Evolutionary conservation across 495 filamentous ascomycete genomes (phyloP), one percentile per base, ranked within the genome.

Genomic region (Aeminium ludgeri): DNA sequence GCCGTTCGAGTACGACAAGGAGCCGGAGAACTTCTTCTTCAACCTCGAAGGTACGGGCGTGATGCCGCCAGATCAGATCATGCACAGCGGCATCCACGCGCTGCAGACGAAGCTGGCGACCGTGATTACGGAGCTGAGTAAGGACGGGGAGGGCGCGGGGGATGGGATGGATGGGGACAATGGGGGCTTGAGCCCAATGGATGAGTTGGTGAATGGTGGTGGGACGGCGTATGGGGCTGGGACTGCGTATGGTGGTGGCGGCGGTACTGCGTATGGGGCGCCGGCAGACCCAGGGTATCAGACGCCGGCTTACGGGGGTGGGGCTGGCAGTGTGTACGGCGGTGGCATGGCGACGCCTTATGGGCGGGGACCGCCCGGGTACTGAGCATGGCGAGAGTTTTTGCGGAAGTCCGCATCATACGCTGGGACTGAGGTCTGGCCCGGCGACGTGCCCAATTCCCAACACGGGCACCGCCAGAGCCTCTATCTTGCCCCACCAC

Each of bases 41-140:
- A 83, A 95, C 46, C 79, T 97, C 20, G 89, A 97, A 56, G 82
- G 78, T 29, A 76, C 81, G 45, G 89, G 89, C 12, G 79, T 75
- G 46, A 69, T 97, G 7, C 79, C 86, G 4, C 86, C 91, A 0
- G 86, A 96, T 51, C 66, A 65, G 34, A 84, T 96, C 41, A 69
- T 96, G 40, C 75, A 84, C 43, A 78, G 91, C 53, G 86, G 85
- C 19, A 92, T 96, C 56, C 76, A 80, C 52, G 76, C 85, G 17
- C 60, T 97, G 18, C 87, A 96, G 57, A 71, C 77, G 42, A 97
- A 97, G 62, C 69, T 96, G 6, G 87, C 85, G 10, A 66, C 66
- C 2, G 72, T 93, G n/a, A 82, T 96, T 45, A 72, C 79, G 38
- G 74, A 74, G 10, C 66, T 97, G 10, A 35, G 19, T 10, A 20